Evolutionary conservation across 2,329 filamentous ascomycete genomes (phyloP), one percentile per base, ranked within the genome.

Genomic region (Akanthomyces uredinophilus): DNA sequence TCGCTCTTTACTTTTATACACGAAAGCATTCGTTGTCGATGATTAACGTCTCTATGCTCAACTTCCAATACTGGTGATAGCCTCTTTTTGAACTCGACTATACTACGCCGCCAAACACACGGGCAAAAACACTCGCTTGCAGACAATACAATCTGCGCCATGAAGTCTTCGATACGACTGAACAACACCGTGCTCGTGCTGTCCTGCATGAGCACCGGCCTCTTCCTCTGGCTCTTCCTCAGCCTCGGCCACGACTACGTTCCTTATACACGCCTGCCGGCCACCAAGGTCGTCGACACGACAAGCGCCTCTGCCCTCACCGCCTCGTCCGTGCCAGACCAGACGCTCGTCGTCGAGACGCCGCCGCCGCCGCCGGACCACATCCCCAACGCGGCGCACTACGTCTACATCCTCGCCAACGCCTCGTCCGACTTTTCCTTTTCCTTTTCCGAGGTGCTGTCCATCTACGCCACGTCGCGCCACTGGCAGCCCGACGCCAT

Each of bases 361-460:
- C 20, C 53, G n/a, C 53, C 53, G 20, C 14, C 41, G 53, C 20
- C 41, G n/a, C 53, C 53, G 18, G 53, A 32, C 22, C 11, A 46
- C 55, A 70, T 70, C 16, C 69, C 69, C 5, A 70, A 71, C 60
- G 56, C 64, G 2, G 67, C 65, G 18, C 69, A 71, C 59, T 71
- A 64, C 50, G 64, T 69, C 44, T 70, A 66, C 63, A 62, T 68
- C 20, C 46, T 68, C n/a, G 27, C 56, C 8, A 65, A 70, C 43
- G 16, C 44, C 27, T 41, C 41, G 5, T 51, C 20, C 54, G 61
- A 65, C 50, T 64, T 69, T 32, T n/a, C 18, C 22, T 68, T 70
- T 53, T 27, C 64, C 11, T 68, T 70, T 35, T 64, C 62, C 41
- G 63, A 68, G 29, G 66, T 64, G 46, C 64, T 70, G n/a, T 65